Base-by-base conservation (phyloP, 2,329 filamentous ascomycete species). In the Davidsoniella virescens region DNA sequence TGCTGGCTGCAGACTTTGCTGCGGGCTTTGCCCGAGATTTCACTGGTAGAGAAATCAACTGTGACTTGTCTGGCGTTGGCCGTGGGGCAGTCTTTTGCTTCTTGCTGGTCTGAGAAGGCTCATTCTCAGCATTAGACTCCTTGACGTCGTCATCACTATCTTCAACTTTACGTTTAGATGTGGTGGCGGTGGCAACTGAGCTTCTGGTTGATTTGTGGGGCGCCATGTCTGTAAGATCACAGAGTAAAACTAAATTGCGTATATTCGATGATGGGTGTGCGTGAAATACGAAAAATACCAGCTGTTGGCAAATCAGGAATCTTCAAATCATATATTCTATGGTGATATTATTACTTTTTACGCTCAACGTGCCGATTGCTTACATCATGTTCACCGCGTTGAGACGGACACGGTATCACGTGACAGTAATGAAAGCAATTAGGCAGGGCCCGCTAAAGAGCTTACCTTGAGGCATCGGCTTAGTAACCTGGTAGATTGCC, bases 1-100 rank as follows among this genome's bases (percentile, higher is more conserved):
- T 67, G 20, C 61, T 60, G 44, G 66, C 64, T 6, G 57, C 55
- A 50, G 67, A 67, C 54, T 64, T 66, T n/a, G 39, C 18, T n/a
- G 50, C 44, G 10, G 48, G 46, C 37, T 47, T 47, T 10, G 50
- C 17, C 4, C 45, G 49, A 41, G 47, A 42, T 39, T 44, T 49
- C 23, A 43, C 44, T 4, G 51, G 51, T 3, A 52, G 47, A 26
- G 47, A 33, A 23, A 49, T 17, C 12, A 49, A 33, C 47, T 52
- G 40, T 17, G 44, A 12, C 37, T 47, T 53, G 39, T 36, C 47
- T 9, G 39, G 44, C 10, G 36, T 29, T 3, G 33, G 12, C 26
- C 26, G 29, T 4, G 47, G 44, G 3, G 56, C 56, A 16, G 62
- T 62, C 56, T 63, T 68, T 54, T 65, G 63, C 59, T 72, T 74